Percentiles rank a stretch among this genome's conserved stretches.
Evolutionary conservation across 768 basidiomycete genomes (phyloP).

Genomic region (Exsudoporus frostii): DNA sequence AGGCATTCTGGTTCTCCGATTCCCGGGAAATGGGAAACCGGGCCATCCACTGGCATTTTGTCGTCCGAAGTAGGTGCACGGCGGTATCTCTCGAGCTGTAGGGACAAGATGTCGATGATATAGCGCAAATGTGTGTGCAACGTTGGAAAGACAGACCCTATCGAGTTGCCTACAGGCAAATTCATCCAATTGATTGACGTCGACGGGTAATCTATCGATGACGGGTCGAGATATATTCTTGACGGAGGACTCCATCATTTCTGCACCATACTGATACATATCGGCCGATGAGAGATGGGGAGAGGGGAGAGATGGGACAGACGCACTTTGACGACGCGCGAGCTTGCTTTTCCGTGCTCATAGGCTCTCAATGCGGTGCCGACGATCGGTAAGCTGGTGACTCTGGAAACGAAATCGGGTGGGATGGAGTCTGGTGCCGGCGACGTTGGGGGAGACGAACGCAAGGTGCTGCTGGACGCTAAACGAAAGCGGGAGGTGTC

Average conservation of each 20-base stretch:
- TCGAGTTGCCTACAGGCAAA: constrained; percentile 89
- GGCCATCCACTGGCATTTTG: constrained; percentile 25
- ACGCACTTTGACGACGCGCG: constrained; percentile 78
- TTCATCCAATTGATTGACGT: constrained; percentile 73
- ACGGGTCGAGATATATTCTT: constrained; percentile 80
- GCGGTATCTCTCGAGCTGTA: constrained; percentile 50
- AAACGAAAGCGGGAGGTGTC: not conserved
- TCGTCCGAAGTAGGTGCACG: constrained; percentile 36
- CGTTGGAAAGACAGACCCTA: constrained; percentile 46
- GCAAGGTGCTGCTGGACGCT: constrained; percentile 14
- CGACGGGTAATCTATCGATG: constrained; percentile 72
- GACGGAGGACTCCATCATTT: constrained; percentile 83
- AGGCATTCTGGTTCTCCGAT: not conserved
- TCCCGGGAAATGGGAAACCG: not conserved
- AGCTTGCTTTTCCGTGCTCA: constrained; percentile 80
- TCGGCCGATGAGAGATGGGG: constrained; percentile 7
- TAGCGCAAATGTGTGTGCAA: not conserved
- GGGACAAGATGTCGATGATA: not conserved
- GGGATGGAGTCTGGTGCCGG: constrained; percentile 9
- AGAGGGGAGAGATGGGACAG: not conserved
- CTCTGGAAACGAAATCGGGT: constrained; percentile 47
- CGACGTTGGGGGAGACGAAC: constrained; percentile 11
- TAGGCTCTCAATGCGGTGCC: constrained; percentile 70
- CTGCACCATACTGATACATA: constrained; percentile 70
- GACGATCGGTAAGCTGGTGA: constrained; percentile 70